Evolutionary conservation across 495 filamentous ascomycete genomes (phyloP), one percentile per base, ranked within the genome.

Genomic region (Podospora comata): DNA sequence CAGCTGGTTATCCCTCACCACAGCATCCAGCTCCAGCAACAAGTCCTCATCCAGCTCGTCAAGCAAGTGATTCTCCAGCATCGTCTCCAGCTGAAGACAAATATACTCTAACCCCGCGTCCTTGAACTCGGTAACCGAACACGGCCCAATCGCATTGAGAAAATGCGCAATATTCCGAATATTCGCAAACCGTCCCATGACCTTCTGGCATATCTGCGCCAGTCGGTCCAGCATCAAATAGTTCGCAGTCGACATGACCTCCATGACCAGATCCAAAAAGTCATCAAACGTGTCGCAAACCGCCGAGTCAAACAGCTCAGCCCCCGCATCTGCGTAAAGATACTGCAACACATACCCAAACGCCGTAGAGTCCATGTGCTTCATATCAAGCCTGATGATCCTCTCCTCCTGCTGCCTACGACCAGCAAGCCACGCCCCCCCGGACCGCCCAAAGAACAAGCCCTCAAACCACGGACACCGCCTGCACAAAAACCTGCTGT

Each of bases 141-240:
- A 94, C 0, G 92, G 91, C 59, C 90, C 88, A 67, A 96, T 88
- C 1, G 87, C 89, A 74, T 95, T 96, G 30, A 99, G 83, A 15
- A 98, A 79, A 58, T 89, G 86, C 57, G 91, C 90, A 61, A 94
- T 89, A 75, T 97, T 99, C 54, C 96, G 91, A 27, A 87, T 90
- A 65, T 87, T 94, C 18, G 96, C 92, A 78, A 94, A 97, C 54
- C 85, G 86, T n/a, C 95, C 95, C 67, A 98, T 85, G 57, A 92
- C 80, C 65, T 88, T 88, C 74, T 99, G 95, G 77, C 94, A 98
- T 16, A 94, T 87, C 75, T 96, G 92, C 15, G 90, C 92, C 28
- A 99, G 79, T 30, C 93, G 83, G 75, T 97, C 94, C 48, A 99
- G 85, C 93, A 99, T 97, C 67, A 99, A 82, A 72, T 98, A 95